Conservation (phyloP, 1,139 yeast genomes). For the Yamadazyma diddensiae region DNA sequence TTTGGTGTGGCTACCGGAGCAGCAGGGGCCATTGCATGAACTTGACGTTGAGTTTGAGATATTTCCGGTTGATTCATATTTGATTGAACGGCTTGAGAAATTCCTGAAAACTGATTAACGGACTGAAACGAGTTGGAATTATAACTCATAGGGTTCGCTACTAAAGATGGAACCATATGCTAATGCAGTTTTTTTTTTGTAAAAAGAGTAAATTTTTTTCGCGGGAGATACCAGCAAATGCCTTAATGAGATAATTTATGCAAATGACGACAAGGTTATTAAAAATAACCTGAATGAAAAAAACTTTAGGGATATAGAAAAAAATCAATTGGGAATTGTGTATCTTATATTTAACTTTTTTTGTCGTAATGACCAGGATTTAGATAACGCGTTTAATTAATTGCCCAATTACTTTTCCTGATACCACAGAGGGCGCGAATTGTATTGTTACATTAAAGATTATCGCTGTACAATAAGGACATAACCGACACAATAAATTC, state of each 20-base stretch:
- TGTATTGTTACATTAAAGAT: neutral
- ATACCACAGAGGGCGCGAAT: neutral
- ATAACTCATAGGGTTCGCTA: conserved; percentile 1
- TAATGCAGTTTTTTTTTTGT: neutral
- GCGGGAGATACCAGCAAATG: neutral
- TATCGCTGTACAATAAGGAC: too few relatives aligned
- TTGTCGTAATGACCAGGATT: conserved; percentile 2
- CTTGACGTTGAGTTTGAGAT: too few relatives aligned
- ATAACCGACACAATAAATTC: neutral
- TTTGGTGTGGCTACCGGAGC: conserved; percentile 23
- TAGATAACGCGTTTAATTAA: conserved; percentile 10
- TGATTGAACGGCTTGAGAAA: too few relatives aligned
- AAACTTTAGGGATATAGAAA: too few relatives aligned
- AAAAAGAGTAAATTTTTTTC: neutral
- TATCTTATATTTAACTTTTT: too few relatives aligned
- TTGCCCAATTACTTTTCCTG: conserved; percentile 5
- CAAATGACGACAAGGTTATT: too few relatives aligned
- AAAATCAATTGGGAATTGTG: too few relatives aligned
- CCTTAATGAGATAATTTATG: neutral
- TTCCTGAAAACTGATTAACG: too few relatives aligned
- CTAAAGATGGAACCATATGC: conserved; percentile 1
- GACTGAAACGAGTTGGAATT: too few relatives aligned
- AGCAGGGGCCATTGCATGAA: neutral
- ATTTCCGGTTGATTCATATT: too few relatives aligned
- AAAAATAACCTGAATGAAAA: too few relatives aligned